Conservation (phyloP, 2,329 filamentous ascomycete species). For the Colletotrichum zoysiae region DNA sequence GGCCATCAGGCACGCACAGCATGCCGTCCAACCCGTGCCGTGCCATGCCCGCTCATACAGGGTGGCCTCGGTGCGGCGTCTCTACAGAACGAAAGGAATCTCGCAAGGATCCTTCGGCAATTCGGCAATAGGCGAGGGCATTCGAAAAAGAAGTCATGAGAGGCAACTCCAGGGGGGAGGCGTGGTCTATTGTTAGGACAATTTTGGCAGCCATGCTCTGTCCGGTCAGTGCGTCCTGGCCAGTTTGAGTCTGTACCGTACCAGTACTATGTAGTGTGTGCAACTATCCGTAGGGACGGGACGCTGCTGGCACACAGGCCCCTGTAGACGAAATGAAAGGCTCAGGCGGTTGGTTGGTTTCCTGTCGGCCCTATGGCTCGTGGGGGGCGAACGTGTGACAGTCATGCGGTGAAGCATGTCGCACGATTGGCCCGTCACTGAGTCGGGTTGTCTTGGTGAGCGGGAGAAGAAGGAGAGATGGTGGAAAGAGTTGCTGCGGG, state of each 20-base stretch:
- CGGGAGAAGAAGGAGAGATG: not conserved
- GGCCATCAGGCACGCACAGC: not conserved
- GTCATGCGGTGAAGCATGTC: constrained; percentile 17
- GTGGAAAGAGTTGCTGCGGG: not conserved
- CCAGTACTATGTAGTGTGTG: no score
- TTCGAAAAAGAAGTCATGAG: not conserved
- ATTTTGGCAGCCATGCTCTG: not conserved
- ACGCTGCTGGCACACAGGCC: not conserved
- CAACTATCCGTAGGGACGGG: not conserved
- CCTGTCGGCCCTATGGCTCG: constrained; percentile 10
- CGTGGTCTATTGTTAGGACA: constrained; percentile 32
- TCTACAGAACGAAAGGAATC: not conserved
- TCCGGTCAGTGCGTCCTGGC: constrained; percentile 25
- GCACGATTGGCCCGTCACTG: not conserved
- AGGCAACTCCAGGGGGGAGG: not conserved
- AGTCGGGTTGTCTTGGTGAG: constrained; percentile 8
- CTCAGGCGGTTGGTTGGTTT: not conserved
- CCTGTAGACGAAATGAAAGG: constrained; percentile 24
- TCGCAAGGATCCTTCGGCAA: not conserved
- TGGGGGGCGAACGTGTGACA: constrained; percentile 7
- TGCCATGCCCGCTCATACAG: not conserved
- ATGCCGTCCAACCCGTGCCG: not conserved
- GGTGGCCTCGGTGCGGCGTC: not conserved
- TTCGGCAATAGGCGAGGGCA: constrained; percentile 26
- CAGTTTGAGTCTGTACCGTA: not conserved